Conservation (phyloP, 2,329 filamentous ascomycete genomes). For the Penicillium corylophilum region DNA sequence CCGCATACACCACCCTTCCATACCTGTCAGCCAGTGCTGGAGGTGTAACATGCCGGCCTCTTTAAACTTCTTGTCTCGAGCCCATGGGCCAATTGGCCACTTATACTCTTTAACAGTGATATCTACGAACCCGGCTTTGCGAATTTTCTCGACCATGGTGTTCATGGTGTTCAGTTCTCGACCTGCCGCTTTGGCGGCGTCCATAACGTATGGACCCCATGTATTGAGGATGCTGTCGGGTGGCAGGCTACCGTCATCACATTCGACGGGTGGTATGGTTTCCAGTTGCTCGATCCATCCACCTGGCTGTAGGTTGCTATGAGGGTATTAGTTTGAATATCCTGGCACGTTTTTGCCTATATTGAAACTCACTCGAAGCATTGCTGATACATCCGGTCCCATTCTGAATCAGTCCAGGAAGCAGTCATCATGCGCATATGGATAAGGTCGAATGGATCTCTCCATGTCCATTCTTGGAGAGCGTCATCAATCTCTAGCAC, state of each 20-base stretch:
- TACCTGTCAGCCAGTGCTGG: slow-evolving; percentile 1
- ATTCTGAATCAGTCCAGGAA: neutral
- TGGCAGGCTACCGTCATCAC: neutral
- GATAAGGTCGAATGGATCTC: slow-evolving; percentile 2
- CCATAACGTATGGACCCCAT: slow-evolving; percentile 1
- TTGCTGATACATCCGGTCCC: neutral
- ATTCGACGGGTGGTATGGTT: neutral
- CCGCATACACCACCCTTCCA: slow-evolving; percentile 4
- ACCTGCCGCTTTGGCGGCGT: neutral
- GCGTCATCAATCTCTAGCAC: slow-evolving; percentile 1
- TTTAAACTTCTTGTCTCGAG: neutral
- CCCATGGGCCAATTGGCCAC: slow-evolving; percentile 1
- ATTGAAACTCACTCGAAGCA: slow-evolving; percentile 2
- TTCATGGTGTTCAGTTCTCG: neutral
- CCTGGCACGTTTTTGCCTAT: no score
- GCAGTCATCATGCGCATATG: slow-evolving; percentile 1
- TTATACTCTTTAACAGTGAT: slow-evolving; percentile 1
- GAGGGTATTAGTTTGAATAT: no score
- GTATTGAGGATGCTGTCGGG: neutral
- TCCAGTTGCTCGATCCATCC: slow-evolving; percentile 6
- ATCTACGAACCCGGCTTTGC: slow-evolving; percentile 1
- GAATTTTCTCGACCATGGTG: slow-evolving; percentile 1
- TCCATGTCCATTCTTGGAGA: slow-evolving; percentile 1
- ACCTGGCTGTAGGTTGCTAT: neutral
- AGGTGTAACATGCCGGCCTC: neutral